Evolutionary conservation across 2,329 filamentous ascomycete genomes (phyloP).

Genomic region (Fusarium hainanense): DNA sequence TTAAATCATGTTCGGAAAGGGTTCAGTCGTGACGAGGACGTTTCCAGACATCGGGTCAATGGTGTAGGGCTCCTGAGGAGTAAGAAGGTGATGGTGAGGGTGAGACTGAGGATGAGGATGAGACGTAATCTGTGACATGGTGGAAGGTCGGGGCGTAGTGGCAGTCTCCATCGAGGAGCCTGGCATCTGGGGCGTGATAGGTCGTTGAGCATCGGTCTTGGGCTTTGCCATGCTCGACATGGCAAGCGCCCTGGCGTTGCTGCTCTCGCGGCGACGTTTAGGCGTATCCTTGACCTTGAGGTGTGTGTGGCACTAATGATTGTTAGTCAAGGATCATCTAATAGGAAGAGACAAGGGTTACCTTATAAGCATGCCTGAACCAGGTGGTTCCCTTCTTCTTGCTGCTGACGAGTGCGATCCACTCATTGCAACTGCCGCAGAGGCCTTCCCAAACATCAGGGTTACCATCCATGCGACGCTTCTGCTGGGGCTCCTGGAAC

Average conservation of each 20-base stretch:
- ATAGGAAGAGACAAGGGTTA: constrained; percentile 52
- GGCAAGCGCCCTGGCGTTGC: constrained; percentile 58
- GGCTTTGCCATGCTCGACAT: constrained; percentile 59
- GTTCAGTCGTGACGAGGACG: constrained; percentile 41
- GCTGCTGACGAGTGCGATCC: constrained; percentile 83
- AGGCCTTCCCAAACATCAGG: constrained; percentile 85
- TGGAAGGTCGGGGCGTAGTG: constrained; percentile 44
- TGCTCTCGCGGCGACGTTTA: constrained; percentile 73
- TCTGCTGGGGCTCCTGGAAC: constrained; percentile 81
- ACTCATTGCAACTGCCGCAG: constrained; percentile 81
- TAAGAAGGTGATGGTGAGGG: constrained; percentile 41
- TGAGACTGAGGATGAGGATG: constrained; percentile 43
- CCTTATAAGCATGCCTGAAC: constrained; percentile 91
- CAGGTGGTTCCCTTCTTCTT: constrained; percentile 95
- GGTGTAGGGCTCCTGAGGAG: constrained; percentile 33
- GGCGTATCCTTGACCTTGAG: constrained; percentile 77
- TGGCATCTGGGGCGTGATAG: constrained; percentile 47
- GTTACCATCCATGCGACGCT: constrained; percentile 80
- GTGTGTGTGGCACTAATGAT: constrained; percentile 73
- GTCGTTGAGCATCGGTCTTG: constrained; percentile 58
- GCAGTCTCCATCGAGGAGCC: constrained; percentile 38
- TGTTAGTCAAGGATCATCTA: constrained; percentile 34
- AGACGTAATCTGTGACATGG: constrained; percentile 46
- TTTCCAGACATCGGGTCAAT: constrained; percentile 41
- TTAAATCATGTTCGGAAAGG: constrained; percentile 48